Evolutionary conservation across 2,329 filamentous ascomycete genomes (phyloP).

Genomic region (Lasiodiplodia gonubiensis): DNA sequence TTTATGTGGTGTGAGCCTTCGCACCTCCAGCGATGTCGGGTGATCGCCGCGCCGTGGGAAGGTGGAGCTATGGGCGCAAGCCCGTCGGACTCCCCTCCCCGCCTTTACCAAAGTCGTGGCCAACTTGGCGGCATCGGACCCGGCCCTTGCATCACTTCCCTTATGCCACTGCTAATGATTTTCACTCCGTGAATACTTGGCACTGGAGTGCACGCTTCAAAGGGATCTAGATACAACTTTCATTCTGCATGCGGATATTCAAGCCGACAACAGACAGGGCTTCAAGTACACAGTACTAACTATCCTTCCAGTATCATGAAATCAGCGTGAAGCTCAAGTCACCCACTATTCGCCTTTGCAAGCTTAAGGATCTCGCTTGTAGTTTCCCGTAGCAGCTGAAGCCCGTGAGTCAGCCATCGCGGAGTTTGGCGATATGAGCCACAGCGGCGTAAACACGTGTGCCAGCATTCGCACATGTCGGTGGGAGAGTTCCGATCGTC

Average conservation of each 20-base stretch:
- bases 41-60: slow-evolving; percentile 8
- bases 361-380: background rate
- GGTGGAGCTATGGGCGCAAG: background rate
- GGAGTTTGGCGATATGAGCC: background rate
- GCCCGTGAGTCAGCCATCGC: background rate
- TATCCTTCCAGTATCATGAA: background rate
- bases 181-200: too few species aligned
- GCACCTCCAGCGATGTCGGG: background rate
- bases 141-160: background rate
- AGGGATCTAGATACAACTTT: background rate
- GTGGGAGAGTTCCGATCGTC: background rate
- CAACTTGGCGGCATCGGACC: background rate
- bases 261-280: background rate
- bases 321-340: background rate
- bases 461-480: background rate
- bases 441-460: background rate
- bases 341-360: background rate
- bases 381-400: background rate
- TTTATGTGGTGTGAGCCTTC: background rate
- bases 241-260: background rate
- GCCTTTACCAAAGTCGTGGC: background rate
- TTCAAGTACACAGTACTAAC: background rate
- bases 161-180: background rate
- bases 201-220: background rate
- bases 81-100: background rate